Evolutionary conservation across 495 filamentous ascomycete species (phyloP).

Genomic region (Talaromyces nanjingensis): DNA sequence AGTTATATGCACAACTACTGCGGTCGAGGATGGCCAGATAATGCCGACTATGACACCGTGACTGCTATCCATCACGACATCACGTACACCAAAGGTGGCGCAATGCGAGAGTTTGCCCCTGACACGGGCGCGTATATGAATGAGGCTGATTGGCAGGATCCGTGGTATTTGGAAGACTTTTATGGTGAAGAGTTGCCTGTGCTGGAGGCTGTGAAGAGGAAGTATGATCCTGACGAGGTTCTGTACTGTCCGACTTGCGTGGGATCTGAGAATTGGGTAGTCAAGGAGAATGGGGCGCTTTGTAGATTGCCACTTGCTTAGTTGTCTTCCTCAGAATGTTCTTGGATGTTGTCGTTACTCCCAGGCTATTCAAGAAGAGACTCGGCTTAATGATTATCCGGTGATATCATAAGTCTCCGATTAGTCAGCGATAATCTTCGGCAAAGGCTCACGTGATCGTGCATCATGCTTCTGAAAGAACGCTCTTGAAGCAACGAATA

Average conservation of each 20-base stretch:
- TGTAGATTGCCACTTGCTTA: neutral
- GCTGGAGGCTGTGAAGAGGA: neutral
- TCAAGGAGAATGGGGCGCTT: neutral
- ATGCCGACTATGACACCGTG: no score
- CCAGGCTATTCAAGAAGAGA: neutral
- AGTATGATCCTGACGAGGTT: neutral
- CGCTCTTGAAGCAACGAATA: neutral
- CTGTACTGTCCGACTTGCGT: neutral
- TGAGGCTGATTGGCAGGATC: slow-evolving; percentile 30
- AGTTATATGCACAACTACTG: no score
- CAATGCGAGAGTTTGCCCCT: slow-evolving; percentile 30
- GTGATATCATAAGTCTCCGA: neutral
- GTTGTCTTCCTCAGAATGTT: neutral
- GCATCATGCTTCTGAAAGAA: neutral
- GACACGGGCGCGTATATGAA: slow-evolving; percentile 33
- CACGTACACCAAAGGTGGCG: slow-evolving; percentile 30
- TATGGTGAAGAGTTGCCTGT: neutral
- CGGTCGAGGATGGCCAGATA: no score
- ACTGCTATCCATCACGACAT: slow-evolving; percentile 16
- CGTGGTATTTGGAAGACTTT: neutral
- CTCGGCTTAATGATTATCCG: neutral
- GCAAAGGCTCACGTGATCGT: neutral
- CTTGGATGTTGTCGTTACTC: neutral
- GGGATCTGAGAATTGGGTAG: neutral
- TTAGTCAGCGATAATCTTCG: neutral